These are phyloP conservation scores for Terfezia claveryi DNA, from an alignment of 495 filamentous ascomycete species.

Conservation along the genomic window DNA sequence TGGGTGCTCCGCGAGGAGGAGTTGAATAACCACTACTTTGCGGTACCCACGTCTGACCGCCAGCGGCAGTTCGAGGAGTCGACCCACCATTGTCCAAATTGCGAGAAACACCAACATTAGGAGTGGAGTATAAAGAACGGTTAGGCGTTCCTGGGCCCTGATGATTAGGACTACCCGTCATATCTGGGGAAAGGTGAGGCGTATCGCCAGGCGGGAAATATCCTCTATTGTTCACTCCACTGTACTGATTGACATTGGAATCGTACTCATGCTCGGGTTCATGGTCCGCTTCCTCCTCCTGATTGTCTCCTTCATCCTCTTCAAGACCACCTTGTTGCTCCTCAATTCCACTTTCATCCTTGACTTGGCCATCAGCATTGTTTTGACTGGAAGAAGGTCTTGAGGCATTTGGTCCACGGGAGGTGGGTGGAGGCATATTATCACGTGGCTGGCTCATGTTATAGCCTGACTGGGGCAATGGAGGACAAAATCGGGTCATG, in stretches of 20 bases:
- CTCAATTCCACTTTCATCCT: constrained; percentile 23
- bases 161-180: constrained; percentile 67
- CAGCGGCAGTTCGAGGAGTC: constrained; percentile 55
- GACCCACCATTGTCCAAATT: constrained; percentile 39
- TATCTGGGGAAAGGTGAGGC: constrained; percentile 55
- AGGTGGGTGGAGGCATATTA: constrained; percentile 69
- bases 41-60: constrained; percentile 43
- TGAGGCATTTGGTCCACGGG: constrained; percentile 10
- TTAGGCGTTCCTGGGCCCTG: constrained; percentile 28
- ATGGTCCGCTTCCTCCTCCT: constrained; percentile 31
- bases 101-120: constrained; percentile 12
- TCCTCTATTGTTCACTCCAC: constrained; percentile 36
- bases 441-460: constrained; percentile 30
- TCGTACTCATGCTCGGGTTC: constrained; percentile 61
- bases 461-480: constrained; percentile 38
- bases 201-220: constrained; percentile 51
- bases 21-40: constrained; percentile 49
- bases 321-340: constrained; percentile 37
- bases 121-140: constrained; percentile 9
- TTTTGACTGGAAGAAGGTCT: constrained; percentile 19
- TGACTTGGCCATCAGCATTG: constrained; percentile 14
- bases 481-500: constrained; percentile 46
- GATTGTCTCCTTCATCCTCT: constrained; percentile 32
- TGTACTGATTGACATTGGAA: constrained; percentile 49
- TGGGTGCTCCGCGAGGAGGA: constrained; percentile 40